Evolutionary conservation across 371 early-diverging fungal species (phyloP).

Genomic region (Syncephalastrum sp.): DNA sequence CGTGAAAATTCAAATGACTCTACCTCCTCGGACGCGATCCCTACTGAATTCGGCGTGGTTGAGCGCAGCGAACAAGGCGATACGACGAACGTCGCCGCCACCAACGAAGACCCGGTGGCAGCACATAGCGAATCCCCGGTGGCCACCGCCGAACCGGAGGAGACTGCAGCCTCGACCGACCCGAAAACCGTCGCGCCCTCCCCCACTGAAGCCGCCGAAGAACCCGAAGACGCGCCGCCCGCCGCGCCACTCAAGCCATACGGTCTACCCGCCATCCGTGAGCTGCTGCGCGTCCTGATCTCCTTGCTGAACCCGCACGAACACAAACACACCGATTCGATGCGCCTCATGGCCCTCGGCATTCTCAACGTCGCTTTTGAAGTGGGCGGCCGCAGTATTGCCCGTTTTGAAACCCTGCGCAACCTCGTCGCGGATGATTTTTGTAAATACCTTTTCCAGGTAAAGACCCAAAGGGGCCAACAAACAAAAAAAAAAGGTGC

Average conservation of each 20-base stretch:
- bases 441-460: conserved; percentile 83
- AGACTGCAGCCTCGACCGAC: background rate
- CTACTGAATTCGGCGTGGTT: conserved; percentile 9
- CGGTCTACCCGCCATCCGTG: conserved; percentile 86
- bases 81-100: conserved; percentile 3
- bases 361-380: conserved; percentile 81
- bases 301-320: conserved; percentile 90
- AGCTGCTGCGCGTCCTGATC: conserved; percentile 86
- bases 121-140: background rate
- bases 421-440: conserved; percentile 81
- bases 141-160: background rate
- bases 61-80: conserved; percentile 8
- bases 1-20: conserved; percentile 2
- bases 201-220: background rate
- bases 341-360: conserved; percentile 85
- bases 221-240: background rate
- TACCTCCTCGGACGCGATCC: background rate
- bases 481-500: too few species aligned
- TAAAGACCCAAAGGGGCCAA: conserved; percentile 19
- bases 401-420: conserved; percentile 66
- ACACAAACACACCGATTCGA: conserved; percentile 89
- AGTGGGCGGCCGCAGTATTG: conserved; percentile 79
- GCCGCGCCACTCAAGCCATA: conserved; percentile 47
- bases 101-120: conserved; percentile 8
- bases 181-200: background rate